Evolutionary conservation across 225 moss, liverwort and hornwort species (phyloP).

Genomic region (Thuidium tamariscinum): DNA sequence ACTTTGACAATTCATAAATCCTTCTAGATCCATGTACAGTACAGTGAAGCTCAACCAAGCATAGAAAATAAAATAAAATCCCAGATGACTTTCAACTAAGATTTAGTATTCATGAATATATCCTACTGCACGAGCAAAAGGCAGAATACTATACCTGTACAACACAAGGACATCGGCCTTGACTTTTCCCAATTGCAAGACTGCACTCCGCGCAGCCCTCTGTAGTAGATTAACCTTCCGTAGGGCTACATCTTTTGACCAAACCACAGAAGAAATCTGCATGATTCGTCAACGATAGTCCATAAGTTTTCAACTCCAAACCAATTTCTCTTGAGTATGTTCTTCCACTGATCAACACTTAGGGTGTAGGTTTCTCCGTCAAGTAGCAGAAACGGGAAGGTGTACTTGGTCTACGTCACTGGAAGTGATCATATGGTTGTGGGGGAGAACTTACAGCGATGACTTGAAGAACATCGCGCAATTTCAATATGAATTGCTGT

Average conservation of each 20-base stretch:
- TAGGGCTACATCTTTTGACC: slow-evolving; percentile 22
- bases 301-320: neutral
- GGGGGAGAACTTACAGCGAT: slow-evolving; percentile 23
- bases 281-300: neutral
- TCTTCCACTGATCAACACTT: neutral
- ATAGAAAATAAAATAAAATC: neutral
- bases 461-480: slow-evolving; percentile 31
- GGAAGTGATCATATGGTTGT: neutral
- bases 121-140: neutral
- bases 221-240: slow-evolving; percentile 27
- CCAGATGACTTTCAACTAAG: neutral
- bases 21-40: neutral
- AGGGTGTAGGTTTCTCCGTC: neutral
- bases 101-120: neutral
- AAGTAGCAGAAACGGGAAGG: neutral
- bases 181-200: slow-evolving; percentile 16
- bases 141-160: slow-evolving; percentile 12
- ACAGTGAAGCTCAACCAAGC: neutral
- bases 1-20: neutral
- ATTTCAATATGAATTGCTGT: slow-evolving; percentile 19
- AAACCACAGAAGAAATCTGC: slow-evolving; percentile 24
- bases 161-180: slow-evolving; percentile 38
- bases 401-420: neutral
- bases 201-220: slow-evolving; percentile 19
- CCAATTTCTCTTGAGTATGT: neutral